Conservation (phyloP, 768 basidiomycete species). For the Phaeotremella skinneri region DNA sequence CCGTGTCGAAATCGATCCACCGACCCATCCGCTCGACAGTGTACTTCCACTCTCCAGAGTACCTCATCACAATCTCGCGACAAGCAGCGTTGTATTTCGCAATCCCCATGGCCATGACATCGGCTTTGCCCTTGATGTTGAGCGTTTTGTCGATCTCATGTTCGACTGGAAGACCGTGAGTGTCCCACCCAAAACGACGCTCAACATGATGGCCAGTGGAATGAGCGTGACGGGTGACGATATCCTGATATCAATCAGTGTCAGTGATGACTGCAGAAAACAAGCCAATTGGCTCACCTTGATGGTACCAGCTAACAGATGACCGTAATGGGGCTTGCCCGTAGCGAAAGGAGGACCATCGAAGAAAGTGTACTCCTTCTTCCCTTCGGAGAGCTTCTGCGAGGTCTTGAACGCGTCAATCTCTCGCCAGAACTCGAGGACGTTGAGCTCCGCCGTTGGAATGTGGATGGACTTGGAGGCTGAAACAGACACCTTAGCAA, state of each 20-base stretch:
- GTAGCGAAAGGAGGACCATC: constrained; percentile 98
- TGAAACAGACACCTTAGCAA: constrained; percentile 2
- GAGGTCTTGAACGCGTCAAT: constrained; percentile 98
- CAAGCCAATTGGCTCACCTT: constrained; percentile 37
- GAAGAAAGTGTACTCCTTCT: constrained; percentile 89
- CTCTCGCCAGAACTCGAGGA: constrained; percentile 85
- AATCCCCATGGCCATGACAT: constrained; percentile 93
- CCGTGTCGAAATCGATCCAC: constrained; percentile 99
- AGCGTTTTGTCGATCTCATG: constrained; percentile 98
- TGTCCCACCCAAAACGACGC: constrained; percentile 97
- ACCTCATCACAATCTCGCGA: constrained; percentile 94
- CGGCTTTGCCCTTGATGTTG: constrained; percentile 84
- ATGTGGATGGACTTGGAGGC: constrained; percentile 44
- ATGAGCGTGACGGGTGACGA: constrained; percentile 93
- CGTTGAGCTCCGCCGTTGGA: constrained; percentile 60
- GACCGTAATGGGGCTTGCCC: constrained; percentile 93
- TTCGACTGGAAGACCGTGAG: constrained; percentile 96
- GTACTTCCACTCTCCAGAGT: constrained; percentile 85
- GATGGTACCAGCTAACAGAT: constrained; percentile 66
- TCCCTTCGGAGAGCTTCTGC: constrained; percentile 84
- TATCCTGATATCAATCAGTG: constrained; percentile 69
- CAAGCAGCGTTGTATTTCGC: constrained; percentile 97
- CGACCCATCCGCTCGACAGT: constrained; percentile 98
- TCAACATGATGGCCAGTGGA: constrained; percentile 88
- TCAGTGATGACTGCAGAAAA: constrained; percentile 6